Base-by-base conservation (phyloP, 2,329 filamentous ascomycete species). In the Ophiognomonia clavigignenti-juglandacearum region DNA sequence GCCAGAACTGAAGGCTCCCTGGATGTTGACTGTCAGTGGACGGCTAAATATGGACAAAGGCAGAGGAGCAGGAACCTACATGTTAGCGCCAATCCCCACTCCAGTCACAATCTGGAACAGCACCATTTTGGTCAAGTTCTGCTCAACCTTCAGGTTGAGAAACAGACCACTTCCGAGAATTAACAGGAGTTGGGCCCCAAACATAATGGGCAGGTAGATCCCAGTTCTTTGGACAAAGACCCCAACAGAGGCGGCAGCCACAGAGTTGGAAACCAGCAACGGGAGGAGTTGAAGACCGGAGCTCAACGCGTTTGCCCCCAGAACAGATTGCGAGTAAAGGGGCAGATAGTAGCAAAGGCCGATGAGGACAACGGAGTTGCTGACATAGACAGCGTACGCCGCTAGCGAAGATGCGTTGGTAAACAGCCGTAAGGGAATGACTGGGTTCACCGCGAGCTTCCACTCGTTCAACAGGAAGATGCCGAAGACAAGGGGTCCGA, bases 261-360 rank as follows among this genome's bases (percentile, higher is more conserved):
- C 54, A 0, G 85, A 87, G 4, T 88, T 68, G 2, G 82, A 74
- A 27, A 92, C 60, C 8, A 85, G 85, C 52, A 79, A 80, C 0
- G 88, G 84, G 13, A 93, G 72, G 14, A 89, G 64, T 59, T 88
- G 88, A 40, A 91, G 80, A 41, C 88, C 88, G 1, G 82, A 86
- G 24, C 85, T 68, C 29, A 91, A 77, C 0, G 88, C 84, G 0
- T 76, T 74, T 2, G 80, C 80, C 41, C 85, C 77, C 36, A 88
- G 73, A 43, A 87, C 82, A 43, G 83, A 78, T 66, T 95, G 88
- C 66, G 90, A 92, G 70, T 95, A 96, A 3, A 95, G 74, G 0
- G 88, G 88, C 4, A 95, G 73, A 68, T 86, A 95, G 72, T 92
- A 95, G 52, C 78, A n/a, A 1, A 49, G 31, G 7, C 32, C 81